A percentile compares a stretch with the other conserved stretches of the same genome.
phyloP scores from a whole-genome alignment of 1,139 yeast genomes.

The Suhomyces kunorum region DNA sequence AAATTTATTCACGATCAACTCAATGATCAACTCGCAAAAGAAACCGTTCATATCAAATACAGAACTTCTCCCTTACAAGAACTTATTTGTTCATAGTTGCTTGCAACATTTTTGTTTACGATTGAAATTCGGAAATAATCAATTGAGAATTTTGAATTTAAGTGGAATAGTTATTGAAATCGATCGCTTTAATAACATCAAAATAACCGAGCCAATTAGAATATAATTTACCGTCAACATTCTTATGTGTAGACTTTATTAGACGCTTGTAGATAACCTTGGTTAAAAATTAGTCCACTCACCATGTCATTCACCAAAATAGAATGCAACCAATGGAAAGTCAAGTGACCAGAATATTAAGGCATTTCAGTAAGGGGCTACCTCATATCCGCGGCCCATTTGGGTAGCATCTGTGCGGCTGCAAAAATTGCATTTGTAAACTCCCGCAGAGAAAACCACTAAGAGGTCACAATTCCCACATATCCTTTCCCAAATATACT shows the following conservation, averaged over 20 bases:
- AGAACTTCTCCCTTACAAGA: slow-evolving; percentile 9
- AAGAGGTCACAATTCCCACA: too few species aligned
- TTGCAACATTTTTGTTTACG: slow-evolving; percentile 6
- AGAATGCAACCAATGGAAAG: too few species aligned
- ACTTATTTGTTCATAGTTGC: slow-evolving; percentile 13
- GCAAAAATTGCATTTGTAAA: too few species aligned
- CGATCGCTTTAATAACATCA: slow-evolving; percentile 1
- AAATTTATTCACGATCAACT: slow-evolving; percentile 25
- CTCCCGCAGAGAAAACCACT: too few species aligned
- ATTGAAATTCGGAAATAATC: slow-evolving; percentile 6
- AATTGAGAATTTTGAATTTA: slow-evolving; percentile 9
- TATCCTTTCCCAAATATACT: too few species aligned
- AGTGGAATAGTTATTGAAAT: slow-evolving; percentile 12
- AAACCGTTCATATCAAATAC: slow-evolving; percentile 18
- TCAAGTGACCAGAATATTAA: too few species aligned
- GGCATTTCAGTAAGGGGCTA: too few species aligned
- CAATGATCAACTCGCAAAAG: slow-evolving; percentile 23
- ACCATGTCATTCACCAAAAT: too few species aligned
- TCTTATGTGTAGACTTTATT: not conserved
- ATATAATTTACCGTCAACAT: not conserved
- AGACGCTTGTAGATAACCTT: too few species aligned
- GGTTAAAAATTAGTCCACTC: too few species aligned
- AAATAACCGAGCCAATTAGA: not conserved
- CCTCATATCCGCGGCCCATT: too few species aligned
- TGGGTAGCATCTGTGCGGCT: too few species aligned